Conservation (phyloP, 495 filamentous ascomycete species). For the Durotheca rogersii region DNA sequence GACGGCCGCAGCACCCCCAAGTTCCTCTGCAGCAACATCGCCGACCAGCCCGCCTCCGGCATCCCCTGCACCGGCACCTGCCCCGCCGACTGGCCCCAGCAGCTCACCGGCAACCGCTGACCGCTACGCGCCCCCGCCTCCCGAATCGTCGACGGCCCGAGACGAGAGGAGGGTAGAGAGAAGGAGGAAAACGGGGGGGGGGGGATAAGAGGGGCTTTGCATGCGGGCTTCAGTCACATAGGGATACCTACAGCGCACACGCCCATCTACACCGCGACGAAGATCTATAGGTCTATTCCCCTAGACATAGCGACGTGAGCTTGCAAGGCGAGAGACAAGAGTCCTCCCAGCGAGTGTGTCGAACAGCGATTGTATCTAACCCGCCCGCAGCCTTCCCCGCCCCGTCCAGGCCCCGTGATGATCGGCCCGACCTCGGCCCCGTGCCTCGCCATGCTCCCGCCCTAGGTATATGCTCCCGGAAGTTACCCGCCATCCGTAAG, state of each 20-base stretch:
- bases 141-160: background rate
- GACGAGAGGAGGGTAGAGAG: background rate
- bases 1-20: slow-evolving; percentile 44
- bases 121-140: background rate
- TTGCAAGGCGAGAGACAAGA: too few relatives aligned
- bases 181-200: background rate
- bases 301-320: too few relatives aligned
- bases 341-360: too few relatives aligned
- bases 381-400: too few relatives aligned
- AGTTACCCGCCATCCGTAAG: slow-evolving; percentile 12
- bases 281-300: too few relatives aligned
- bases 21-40: slow-evolving; percentile 48
- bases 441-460: slow-evolving; percentile 20
- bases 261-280: too few relatives aligned
- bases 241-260: too few relatives aligned
- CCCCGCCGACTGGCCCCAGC: slow-evolving; percentile 46
- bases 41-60: slow-evolving; percentile 39
- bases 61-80: slow-evolving; percentile 47
- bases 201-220: too few relatives aligned
- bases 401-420: too few relatives aligned
- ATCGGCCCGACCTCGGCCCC: slow-evolving; percentile 13
- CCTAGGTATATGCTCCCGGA: background rate
- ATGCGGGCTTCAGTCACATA: too few relatives aligned
- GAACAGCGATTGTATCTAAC: too few relatives aligned
- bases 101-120: slow-evolving; percentile 45